Base-by-base conservation (phyloP, 768 basidiomycete genomes). In the Leccinellum albellum region DNA sequence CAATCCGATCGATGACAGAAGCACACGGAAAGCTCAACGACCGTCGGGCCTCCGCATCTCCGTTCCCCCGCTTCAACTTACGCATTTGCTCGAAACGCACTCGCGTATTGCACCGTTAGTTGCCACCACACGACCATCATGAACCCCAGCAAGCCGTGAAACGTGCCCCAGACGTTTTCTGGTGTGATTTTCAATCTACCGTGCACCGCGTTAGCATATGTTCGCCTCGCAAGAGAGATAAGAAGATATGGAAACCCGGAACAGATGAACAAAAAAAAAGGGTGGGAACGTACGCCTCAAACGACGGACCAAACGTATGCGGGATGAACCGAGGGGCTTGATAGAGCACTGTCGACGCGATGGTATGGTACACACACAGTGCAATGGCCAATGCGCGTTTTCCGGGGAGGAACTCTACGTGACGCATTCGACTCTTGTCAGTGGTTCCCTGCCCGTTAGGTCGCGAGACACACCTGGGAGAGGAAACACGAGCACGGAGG, bases 101-200 rank as follows among this genome's bases (percentile, higher is more conserved):
- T 73, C 26, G 80, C 75, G 37, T 82, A 72, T 32, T 76, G 80
- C 50, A 91, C 73, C 2, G 89, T 92, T 17, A 69, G 75, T 72
- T 93, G 91, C 91, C 91, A 93, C 91, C 91, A 93, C 3, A 81
- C 68, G 8, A 88, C 81, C 79, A 92, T 86, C 52, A 79, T 80
- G 6, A 92, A 70, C 12, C 89, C 86, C 32, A 92, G 56, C 47
- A 88, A 17, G 17, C 91, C 91, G 61, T 93, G 91, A 20, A 82
- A 64, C 6, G 78, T 80, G 0, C 88, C 89, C 89, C 90, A 91
- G 1, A 83, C 71, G 26, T 75, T 67, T 69, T 93, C 91, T 0
- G 91, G 91, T 0, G 88, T 90, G 24, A 88, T 61, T 31, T 81
- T 81, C 42, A 58, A 20, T 9, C 60, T 63, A 13, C 26, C 35